Evolutionary conservation across 2,329 filamentous ascomycete genomes (phyloP).

Genomic region (Colletotrichum abscissum): DNA sequence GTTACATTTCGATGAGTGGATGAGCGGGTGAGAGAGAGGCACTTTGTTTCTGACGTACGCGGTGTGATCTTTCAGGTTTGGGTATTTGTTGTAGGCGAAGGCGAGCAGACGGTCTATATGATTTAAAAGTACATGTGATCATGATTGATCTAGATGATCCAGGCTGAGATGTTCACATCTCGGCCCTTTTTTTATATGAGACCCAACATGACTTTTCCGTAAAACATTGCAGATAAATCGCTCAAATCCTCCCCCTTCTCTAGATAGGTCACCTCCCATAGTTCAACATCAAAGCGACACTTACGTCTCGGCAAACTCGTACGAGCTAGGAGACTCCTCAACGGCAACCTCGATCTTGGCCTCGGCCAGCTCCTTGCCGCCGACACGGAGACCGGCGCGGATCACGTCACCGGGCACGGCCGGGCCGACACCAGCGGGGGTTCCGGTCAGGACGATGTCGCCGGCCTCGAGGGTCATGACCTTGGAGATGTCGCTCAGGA

Average conservation of each 20-base stretch:
- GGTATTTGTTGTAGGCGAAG: conserved; percentile 12
- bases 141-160: conserved; percentile 7
- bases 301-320: conserved; percentile 81
- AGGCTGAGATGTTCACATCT: neutral
- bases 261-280: neutral
- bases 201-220: neutral
- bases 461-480: conserved; percentile 95
- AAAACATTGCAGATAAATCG: neutral
- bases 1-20: neutral
- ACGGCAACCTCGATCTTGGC: conserved; percentile 86
- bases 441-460: conserved; percentile 95
- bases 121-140: conserved; percentile 26
- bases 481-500: conserved; percentile 90
- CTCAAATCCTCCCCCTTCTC: neutral
- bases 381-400: conserved; percentile 82
- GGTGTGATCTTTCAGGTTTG: neutral
- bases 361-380: conserved; percentile 86
- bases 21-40: neutral
- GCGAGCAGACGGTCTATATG: conserved; percentile 24
- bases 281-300: neutral
- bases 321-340: conserved; percentile 80
- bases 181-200: neutral
- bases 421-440: conserved; percentile 92
- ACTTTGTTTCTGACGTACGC: neutral
- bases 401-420: conserved; percentile 90